Percentiles rank a stretch among this genome's conserved stretches.
These are phyloP conservation scores for Lagenaria siceraria DNA, from an alignment of 306 rosid genomes.

Conservation along the genomic window DNA sequence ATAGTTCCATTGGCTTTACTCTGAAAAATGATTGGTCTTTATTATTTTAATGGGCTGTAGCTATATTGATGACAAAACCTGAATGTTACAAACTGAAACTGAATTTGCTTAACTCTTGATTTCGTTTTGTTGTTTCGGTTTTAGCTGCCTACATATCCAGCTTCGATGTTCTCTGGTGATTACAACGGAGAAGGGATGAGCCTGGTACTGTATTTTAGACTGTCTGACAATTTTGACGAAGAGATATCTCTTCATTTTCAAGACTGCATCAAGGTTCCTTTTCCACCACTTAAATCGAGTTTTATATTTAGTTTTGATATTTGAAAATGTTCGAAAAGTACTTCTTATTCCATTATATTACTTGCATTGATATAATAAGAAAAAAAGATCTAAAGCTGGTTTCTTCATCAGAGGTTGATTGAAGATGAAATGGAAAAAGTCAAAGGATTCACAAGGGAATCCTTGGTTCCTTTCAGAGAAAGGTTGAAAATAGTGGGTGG, in stretches of 20 bases:
- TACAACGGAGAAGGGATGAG: slow-evolving; percentile 83
- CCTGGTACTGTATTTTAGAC: slow-evolving; percentile 70
- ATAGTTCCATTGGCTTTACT: background rate
- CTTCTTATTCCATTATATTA: background rate
- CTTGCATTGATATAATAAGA: background rate
- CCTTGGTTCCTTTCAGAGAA: slow-evolving; percentile 53
- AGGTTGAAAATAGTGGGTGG: slow-evolving; percentile 78
- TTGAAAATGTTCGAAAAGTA: background rate
- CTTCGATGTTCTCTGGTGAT: slow-evolving; percentile 63
- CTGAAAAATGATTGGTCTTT: background rate
- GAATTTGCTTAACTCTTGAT: background rate
- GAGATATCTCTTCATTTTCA: slow-evolving; percentile 48
- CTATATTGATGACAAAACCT: background rate
- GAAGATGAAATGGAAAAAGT: slow-evolving; percentile 70
- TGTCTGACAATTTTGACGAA: slow-evolving; percentile 47
- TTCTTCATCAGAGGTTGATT: slow-evolving; percentile 40
- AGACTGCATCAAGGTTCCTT: slow-evolving; percentile 47
- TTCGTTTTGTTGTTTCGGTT: slow-evolving; percentile 1
- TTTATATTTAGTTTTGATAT: background rate
- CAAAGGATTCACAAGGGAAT: slow-evolving; percentile 54
- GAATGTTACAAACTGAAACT: background rate
- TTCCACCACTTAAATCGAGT: background rate
- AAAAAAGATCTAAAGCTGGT: background rate
- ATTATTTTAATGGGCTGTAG: background rate
- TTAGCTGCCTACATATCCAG: slow-evolving; percentile 81